These are phyloP conservation scores for Decorospora gaudefroyi DNA, from an alignment of 2,329 filamentous ascomycete species.

Conservation along the genomic window DNA sequence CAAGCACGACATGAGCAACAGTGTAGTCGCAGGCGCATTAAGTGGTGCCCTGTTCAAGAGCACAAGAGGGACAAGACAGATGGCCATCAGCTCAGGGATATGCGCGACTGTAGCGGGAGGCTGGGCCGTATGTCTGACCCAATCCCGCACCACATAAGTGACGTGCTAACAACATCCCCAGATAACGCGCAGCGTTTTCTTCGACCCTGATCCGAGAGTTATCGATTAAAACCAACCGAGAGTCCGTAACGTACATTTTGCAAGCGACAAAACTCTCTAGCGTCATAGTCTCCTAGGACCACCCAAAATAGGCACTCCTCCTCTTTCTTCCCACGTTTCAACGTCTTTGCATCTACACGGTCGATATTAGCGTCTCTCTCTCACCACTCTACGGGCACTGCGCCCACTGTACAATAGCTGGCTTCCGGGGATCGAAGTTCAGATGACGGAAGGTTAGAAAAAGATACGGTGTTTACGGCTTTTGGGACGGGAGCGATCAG, in stretches of 20 bases:
- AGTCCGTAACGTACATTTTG: constrained; percentile 2
- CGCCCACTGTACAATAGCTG: constrained; percentile 27
- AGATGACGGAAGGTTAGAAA: too few species aligned
- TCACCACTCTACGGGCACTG: constrained; percentile 24
- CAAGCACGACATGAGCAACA: constrained; percentile 77
- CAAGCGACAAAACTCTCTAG: constrained; percentile 3
- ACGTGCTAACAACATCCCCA: constrained; percentile 3
- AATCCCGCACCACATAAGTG: neutral
- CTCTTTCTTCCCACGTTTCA: constrained; percentile 12
- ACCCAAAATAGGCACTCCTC: neutral
- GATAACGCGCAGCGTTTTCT: constrained; percentile 38
- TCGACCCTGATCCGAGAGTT: constrained; percentile 25
- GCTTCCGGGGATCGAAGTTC: constrained; percentile 18
- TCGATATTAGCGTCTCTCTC: constrained; percentile 17
- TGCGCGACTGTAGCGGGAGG: constrained; percentile 81
- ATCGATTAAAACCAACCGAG: constrained; percentile 6
- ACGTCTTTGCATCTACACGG: constrained; percentile 20
- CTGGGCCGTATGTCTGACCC: constrained; percentile 71
- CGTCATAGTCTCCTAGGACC: neutral
- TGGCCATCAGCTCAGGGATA: constrained; percentile 91
- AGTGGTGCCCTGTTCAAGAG: constrained; percentile 97
- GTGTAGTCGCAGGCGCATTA: constrained; percentile 78
- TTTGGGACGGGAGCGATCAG: too few species aligned
- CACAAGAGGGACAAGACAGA: constrained; percentile 84
- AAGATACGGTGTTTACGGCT: too few species aligned